Evolutionary conservation across 768 basidiomycete genomes (phyloP), one percentile per base, ranked within the genome.

Genomic region (Cubamyces sp.): DNA sequence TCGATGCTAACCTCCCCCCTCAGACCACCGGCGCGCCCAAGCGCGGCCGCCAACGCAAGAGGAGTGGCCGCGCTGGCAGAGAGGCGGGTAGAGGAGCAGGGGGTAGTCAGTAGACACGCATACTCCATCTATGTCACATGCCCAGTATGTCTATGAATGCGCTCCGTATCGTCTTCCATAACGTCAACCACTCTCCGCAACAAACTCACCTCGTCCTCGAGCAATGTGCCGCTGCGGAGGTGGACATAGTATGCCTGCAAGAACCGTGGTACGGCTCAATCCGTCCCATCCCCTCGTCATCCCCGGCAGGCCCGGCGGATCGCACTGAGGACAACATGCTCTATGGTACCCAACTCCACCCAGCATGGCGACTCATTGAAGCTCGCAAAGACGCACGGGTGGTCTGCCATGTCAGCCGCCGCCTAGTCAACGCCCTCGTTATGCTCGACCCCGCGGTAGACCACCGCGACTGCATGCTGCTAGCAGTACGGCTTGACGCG

Each of bases 401-500:
- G 5, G 54, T 34, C 4, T 45, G 54, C 15, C 54, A 54, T 30
- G 54, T 54, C 23, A 54, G 16, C 18, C 54, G 54, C 6, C 41
- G 54, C 1, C 54, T 45, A 23, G 42, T 26, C 9, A 43, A 45
- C 21, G 54, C 54, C 15, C 8, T 54, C 11, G 9, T 54, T 1
- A 12, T 26, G 3, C 16, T 54, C 3, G 21, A 54, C 26, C 14
- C 37, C 18, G 16, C 23, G 4, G 54, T 54, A 4, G 2, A 18
- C 21, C 54, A 54, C 21, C 54, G 54, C 3, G 54, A 54, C 42
- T 54, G 54, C 41, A 54, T 54, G 54, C 41, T 54, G 3, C 54
- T 54, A 14, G 1, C 1, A 3, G 3, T 54, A 2, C 42, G 54
- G 11, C 54, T 45, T 3, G 26, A 42, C 18, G 41, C 42, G 1